Evolutionary conservation across 805 yeast species (phyloP), one percentile per base, ranked within the genome.

Genomic region (Candida saitoana): DNA sequence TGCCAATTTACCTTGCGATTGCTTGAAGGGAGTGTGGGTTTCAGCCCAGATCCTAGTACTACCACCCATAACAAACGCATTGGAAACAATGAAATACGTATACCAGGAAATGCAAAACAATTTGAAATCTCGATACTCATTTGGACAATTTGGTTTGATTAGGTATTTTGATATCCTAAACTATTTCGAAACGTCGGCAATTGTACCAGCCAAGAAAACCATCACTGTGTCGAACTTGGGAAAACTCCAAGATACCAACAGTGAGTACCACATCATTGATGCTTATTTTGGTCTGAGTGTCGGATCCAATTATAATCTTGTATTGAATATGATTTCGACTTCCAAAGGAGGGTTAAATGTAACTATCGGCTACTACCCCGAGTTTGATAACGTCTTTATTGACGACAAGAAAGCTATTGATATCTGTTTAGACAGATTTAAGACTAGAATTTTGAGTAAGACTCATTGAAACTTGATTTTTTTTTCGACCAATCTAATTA

Each of bases 151-250:
- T 15, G 54, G 57, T 11, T 38, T 55, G 29, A 33, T 46, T 18
- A 35, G 42, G 11, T 40, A 40, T 19, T 40, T 40, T 3, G 47
- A 51, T 33, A 24, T 42, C 14, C 45, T 52, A 46, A 44, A 44
- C 2, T 48, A 16, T 30, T 42, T 51, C 11, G 33, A 37, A 16
- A 9, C 11, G 6, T 14, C 30, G 11, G 9, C 20, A n/a, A 24
- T 11, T 4, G 5, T 4, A n/a, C 17, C n/a, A n/a, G 36, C 4
- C 42, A 43, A 29, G 12, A 49, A 15, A 51, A 48, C 56, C 4
- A 22, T 54, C 36, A 51, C 47, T 14, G 25, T 52, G 15, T 56
- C 61, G n/a, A 56, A 56, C 37, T 40, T 56, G 25, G 61, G 61
- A 17, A 44, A 30, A 20, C 33, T 46, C 11, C 39, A 33, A n/a